These are phyloP conservation scores for Microstegium vimineum DNA, from an alignment of 176 grass and related monocot species.

Conservation along the genomic window DNA sequence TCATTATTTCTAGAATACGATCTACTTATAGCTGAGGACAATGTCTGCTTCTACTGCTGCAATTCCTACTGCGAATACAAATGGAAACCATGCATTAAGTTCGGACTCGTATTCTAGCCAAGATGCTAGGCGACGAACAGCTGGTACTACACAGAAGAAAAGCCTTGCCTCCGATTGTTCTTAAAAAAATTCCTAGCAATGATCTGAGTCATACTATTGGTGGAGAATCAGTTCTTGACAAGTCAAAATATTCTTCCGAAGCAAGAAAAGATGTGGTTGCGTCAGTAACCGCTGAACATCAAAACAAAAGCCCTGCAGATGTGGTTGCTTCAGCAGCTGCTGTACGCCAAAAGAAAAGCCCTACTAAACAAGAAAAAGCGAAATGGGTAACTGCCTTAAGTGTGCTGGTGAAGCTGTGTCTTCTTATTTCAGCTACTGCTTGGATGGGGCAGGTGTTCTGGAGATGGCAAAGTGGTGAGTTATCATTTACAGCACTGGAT, in stretches of 20 bases:
- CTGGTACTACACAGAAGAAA: constrained; percentile 48
- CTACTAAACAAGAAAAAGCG: constrained; percentile 33
- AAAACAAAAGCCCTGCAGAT: constrained; percentile 41
- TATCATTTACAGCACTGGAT: constrained; percentile 35
- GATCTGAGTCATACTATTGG: constrained; percentile 47
- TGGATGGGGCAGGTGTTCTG: constrained; percentile 62
- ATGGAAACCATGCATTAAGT: constrained; percentile 57
- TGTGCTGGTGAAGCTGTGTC: constrained; percentile 44
- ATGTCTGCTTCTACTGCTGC: constrained; percentile 76
- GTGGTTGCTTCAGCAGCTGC: constrained; percentile 25
- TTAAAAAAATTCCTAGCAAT: constrained; percentile 27
- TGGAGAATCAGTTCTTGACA: constrained; percentile 52
- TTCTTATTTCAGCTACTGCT: constrained; percentile 46
- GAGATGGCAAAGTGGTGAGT: constrained; percentile 45
- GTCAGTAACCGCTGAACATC: constrained; percentile 29
- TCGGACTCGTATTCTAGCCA: constrained; percentile 59
- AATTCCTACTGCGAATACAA: constrained; percentile 38
- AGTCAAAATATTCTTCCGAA: constrained; percentile 35
- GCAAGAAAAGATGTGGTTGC: constrained; percentile 39
- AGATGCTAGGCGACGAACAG: constrained; percentile 53
- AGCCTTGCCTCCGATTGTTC: constrained; percentile 28
- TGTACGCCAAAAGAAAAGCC: constrained; percentile 44
- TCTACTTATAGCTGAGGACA: neutral
- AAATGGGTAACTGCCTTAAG: constrained; percentile 51
- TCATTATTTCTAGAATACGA: neutral